Evolutionary conservation across 208 protist species (phyloP).

Genomic region (Entamoeba invadens): DNA sequence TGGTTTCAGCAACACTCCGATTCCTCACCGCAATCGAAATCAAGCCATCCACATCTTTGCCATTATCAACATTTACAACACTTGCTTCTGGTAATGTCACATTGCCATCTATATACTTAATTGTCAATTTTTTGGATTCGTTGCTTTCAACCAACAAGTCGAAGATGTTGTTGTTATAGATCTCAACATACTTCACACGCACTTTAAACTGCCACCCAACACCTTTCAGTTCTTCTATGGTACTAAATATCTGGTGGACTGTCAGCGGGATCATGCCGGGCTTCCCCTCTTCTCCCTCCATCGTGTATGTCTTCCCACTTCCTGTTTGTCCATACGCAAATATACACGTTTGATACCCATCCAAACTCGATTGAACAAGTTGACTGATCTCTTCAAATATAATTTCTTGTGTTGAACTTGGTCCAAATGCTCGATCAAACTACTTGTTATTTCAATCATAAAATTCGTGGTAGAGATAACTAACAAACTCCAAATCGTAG

Average conservation of each 20-base stretch:
- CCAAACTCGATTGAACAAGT: slow-evolving; percentile 55
- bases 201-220: background rate
- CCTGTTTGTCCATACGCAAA: slow-evolving; percentile 67
- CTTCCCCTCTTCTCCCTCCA: slow-evolving; percentile 38
- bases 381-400: slow-evolving; percentile 59
- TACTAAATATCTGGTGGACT: slow-evolving; percentile 40
- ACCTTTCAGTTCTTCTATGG: background rate
- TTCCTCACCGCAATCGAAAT: background rate
- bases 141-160: slow-evolving; percentile 41
- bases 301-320: slow-evolving; percentile 59
- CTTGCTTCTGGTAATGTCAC: background rate
- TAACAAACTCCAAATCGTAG: slow-evolving; percentile 35
- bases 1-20: background rate
- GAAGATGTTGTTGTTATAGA: slow-evolving; percentile 59
- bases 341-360: slow-evolving; percentile 57
- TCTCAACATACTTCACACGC: slow-evolving; percentile 8
- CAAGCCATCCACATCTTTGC: background rate
- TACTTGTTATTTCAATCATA: too few relatives aligned
- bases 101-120: background rate
- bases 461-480: too few relatives aligned
- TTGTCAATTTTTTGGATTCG: background rate
- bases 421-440: slow-evolving; percentile 54
- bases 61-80: background rate
- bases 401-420: slow-evolving; percentile 37
- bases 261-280: slow-evolving; percentile 46